A percentile compares a stretch with the other conserved stretches of the same genome.
These are phyloP conservation scores for Aspergillus heteromorphus DNA, from an alignment of 495 filamentous ascomycete species.

Conservation along the genomic window DNA sequence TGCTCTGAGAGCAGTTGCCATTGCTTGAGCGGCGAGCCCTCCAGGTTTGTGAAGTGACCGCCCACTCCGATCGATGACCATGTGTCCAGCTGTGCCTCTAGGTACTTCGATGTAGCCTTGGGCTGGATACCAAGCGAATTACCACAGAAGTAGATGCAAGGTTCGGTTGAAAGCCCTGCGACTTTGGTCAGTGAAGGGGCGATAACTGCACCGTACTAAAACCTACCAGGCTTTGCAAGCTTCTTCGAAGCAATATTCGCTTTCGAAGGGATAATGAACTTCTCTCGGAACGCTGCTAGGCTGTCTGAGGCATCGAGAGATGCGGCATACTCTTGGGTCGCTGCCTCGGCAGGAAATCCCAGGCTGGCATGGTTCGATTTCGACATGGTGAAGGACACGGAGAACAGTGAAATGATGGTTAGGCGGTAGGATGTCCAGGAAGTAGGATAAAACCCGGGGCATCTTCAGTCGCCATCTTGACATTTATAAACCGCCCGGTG, in stretches of 20 bases:
- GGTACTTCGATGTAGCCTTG: slow-evolving; percentile 59
- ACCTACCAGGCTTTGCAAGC: slow-evolving; percentile 45
- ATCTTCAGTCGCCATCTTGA: neutral
- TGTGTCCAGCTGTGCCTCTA: slow-evolving; percentile 74
- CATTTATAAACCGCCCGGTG: neutral
- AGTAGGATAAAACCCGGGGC: no score
- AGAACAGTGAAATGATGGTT: neutral
- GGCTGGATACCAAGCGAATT: slow-evolving; percentile 95
- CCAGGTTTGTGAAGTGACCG: slow-evolving; percentile 81
- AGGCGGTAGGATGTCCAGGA: neutral
- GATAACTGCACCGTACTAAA: neutral
- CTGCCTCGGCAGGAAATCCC: slow-evolving; percentile 32
- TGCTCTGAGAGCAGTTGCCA: slow-evolving; percentile 76
- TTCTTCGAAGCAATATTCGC: slow-evolving; percentile 65
- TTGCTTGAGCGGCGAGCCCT: slow-evolving; percentile 65
- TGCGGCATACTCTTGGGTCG: slow-evolving; percentile 51
- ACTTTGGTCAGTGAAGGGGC: slow-evolving; percentile 8
- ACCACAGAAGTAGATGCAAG: slow-evolving; percentile 82
- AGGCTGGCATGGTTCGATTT: slow-evolving; percentile 23
- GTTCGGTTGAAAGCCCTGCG: slow-evolving; percentile 37
- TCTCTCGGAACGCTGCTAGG: slow-evolving; percentile 58
- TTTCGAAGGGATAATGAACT: slow-evolving; percentile 84
- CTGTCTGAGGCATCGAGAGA: slow-evolving; percentile 64
- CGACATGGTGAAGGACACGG: slow-evolving; percentile 9
- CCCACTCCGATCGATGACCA: slow-evolving; percentile 89